Conservation (phyloP, 345 rosid genomes). For the Psidium guajava region DNA sequence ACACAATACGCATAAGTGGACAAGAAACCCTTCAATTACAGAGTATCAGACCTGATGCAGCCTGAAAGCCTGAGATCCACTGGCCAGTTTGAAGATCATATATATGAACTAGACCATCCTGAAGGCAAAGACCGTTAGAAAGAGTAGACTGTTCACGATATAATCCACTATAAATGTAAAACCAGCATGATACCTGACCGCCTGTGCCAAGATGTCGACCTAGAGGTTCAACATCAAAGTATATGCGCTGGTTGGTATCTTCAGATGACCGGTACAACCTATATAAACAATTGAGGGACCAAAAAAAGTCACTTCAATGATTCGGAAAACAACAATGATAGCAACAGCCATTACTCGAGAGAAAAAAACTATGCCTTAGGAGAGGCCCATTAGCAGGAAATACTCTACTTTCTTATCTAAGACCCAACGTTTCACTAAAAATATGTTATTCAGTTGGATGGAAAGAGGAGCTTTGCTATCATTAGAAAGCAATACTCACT, state of each 20-base stretch:
- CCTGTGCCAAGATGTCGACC: conserved; percentile 88
- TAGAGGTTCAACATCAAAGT: conserved; percentile 71
- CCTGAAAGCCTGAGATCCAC: conserved; percentile 85
- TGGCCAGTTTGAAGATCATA: conserved; percentile 87
- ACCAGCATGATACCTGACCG: conserved; percentile 53
- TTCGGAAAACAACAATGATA: neutral
- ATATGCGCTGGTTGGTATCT: conserved; percentile 81
- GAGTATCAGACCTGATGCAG: conserved; percentile 56
- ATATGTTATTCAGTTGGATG: neutral
- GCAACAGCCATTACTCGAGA: neutral
- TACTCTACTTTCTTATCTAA: neutral
- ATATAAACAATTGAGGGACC: neutral
- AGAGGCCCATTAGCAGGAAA: neutral
- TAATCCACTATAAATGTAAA: neutral
- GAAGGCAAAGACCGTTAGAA: neutral
- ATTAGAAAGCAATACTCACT: conserved; percentile 34
- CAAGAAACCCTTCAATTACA: neutral
- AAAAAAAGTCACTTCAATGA: neutral
- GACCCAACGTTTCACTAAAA: neutral
- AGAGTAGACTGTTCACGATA: neutral
- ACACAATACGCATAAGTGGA: neutral
- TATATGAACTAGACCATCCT: conserved; percentile 94
- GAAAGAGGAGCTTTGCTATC: neutral
- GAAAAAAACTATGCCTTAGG: neutral
- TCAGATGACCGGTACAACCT: conserved; percentile 85